Base-by-base conservation (phyloP, 257 asterid species). In the Nicotiana undulata region DNA sequence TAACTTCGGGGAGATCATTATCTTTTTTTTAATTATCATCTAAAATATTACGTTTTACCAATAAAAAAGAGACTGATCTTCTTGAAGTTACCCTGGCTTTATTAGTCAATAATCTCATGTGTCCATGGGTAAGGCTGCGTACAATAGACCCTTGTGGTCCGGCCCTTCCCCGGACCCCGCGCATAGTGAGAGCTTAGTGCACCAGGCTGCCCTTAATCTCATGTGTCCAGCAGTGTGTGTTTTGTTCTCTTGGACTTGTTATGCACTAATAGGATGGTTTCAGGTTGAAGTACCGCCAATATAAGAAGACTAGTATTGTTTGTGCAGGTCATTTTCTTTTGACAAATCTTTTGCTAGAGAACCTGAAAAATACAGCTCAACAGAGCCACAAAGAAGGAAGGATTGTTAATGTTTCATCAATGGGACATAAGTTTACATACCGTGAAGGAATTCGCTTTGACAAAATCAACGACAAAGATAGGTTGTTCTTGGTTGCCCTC, bases 311-410 rank as follows among this genome's bases (percentile, higher is more conserved):
- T 63, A 64, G 52, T 28, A 6, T 18, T 70, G 65, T 60, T 80
- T 80, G 5, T 81, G 79, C 89, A 87, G 90, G 90, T 59, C 90
- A 87, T 82, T 87, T 87, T 80, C 90, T 85, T 68, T 82, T 87
- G 87, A 85, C 90, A 81, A 85, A 82, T 79, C 85, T 87, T 61
- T 81, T 87, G 70, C 55, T 87, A 82, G 83, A 83, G 77, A 87
- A 82, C 29, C 84, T 87, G 86, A 87, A 85, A 83, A 77, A 59
- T 75, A 85, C 89, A 13, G 82, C 90, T 68, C 81, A 55, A 12
- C 34, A 75, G 18, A 79, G 87, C 85, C 72, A 80, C 46, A 85
- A 74, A 82, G 90, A 87, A 82, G 87, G 90, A 61, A 87, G 89
- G 67, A 87, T 87, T 64, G 86, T 87, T 10, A 87, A 75, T 56